Evolutionary conservation across 164 flowering plant species (phyloP).

Genomic region (Vitis cinerea): DNA sequence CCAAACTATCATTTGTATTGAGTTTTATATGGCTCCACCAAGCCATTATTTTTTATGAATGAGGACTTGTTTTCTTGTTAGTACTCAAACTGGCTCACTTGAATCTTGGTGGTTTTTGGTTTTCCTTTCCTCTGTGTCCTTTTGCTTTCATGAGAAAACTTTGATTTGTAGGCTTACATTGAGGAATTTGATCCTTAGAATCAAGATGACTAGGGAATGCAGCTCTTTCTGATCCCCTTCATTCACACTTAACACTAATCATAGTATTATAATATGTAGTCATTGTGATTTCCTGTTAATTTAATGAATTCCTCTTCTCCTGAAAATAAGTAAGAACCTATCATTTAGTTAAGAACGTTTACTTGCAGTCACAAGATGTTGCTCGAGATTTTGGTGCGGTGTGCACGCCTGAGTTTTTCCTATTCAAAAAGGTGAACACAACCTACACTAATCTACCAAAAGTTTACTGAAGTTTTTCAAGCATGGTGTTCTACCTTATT

Average conservation of each 20-base stretch:
- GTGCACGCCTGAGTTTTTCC: constrained; percentile 90
- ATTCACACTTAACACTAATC: too few species aligned
- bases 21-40: neutral
- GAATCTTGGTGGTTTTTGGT: neutral
- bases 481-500: neutral
- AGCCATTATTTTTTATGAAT: neutral
- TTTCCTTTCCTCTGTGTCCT: neutral
- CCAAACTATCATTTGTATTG: neutral
- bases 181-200: too few species aligned
- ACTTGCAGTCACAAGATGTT: constrained; percentile 80
- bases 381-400: constrained; percentile 84
- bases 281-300: neutral
- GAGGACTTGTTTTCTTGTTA: neutral
- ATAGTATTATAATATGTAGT: too few species aligned
- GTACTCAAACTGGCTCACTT: neutral
- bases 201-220: too few species aligned
- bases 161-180: neutral
- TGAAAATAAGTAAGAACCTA: neutral
- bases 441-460: neutral
- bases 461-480: neutral
- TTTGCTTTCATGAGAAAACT: neutral
- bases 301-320: neutral
- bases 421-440: constrained; percentile 70
- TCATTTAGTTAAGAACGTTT: constrained; percentile 11
- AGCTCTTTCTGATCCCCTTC: too few species aligned